Percentiles rank a stretch among this genome's conserved stretches.
These are phyloP conservation scores for Aspergillus funiculosus DNA, from an alignment of 495 filamentous ascomycete genomes.

Conservation along the genomic window DNA sequence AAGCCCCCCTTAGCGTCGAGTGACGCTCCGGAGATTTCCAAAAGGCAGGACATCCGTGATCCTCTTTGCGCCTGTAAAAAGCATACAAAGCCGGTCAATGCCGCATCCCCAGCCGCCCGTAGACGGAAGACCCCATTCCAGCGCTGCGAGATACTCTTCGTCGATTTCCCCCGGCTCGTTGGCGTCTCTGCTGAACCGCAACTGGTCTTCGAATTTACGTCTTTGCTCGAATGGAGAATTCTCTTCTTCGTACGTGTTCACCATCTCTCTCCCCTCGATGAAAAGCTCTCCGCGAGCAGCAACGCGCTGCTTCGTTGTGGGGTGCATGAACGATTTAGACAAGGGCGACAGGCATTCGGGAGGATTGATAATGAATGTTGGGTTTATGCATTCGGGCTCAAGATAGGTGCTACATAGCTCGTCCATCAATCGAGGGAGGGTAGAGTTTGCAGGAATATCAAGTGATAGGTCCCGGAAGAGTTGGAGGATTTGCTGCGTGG, in stretches of 20 bases:
- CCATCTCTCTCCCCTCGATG: constrained; percentile 68
- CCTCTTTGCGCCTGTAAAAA: constrained; percentile 66
- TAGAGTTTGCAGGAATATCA: constrained; percentile 46
- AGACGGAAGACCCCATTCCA: constrained; percentile 84
- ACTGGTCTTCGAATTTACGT: constrained; percentile 68
- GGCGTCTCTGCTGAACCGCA: constrained; percentile 35
- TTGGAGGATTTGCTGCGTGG: constrained; percentile 48
- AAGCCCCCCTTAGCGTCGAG: constrained; percentile 12
- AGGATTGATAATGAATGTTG: constrained; percentile 89
- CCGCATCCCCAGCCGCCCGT: constrained; percentile 97
- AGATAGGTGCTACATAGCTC: constrained; percentile 69
- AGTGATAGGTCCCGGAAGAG: constrained; percentile 54
- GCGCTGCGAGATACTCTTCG: constrained; percentile 72
- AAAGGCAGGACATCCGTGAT: constrained; percentile 84
- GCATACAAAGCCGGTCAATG: constrained; percentile 83
- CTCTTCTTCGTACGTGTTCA: constrained; percentile 97
- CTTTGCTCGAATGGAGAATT: constrained; percentile 86
- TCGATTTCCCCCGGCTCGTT: constrained; percentile 53
- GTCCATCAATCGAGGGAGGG: constrained; percentile 79
- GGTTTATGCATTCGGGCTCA: constrained; percentile 60
- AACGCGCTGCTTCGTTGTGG: constrained; percentile 57
- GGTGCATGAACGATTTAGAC: constrained; percentile 70
- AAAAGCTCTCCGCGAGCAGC: constrained; percentile 87
- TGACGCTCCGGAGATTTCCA: constrained; percentile 63
- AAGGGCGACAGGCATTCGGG: constrained; percentile 89